A percentile compares a stretch with the other conserved stretches of the same genome.
These are phyloP conservation scores for Stemphylium lycopersici DNA, from an alignment of 2,329 filamentous ascomycete species.

Conservation along the genomic window DNA sequence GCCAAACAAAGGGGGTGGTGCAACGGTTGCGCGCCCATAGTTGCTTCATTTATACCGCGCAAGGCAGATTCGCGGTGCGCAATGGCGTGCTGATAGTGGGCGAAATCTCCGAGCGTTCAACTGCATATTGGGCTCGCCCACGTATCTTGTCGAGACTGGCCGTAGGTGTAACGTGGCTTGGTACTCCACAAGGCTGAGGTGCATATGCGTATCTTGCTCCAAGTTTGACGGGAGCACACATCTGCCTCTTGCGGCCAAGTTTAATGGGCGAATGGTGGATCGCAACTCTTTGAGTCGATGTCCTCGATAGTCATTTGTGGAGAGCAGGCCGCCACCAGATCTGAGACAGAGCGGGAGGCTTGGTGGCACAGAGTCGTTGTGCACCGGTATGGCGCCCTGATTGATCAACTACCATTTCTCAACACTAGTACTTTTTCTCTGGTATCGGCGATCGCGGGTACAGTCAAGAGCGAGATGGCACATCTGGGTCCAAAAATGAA, in stretches of 20 bases:
- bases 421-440: neutral
- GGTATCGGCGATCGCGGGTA: neutral
- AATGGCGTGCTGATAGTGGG: constrained; percentile 5
- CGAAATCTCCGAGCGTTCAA: constrained; percentile 18
- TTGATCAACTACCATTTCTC: neutral
- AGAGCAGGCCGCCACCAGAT: constrained; percentile 19
- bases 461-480: neutral
- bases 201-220: constrained; percentile 7
- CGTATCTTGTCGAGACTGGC: constrained; percentile 19
- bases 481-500: neutral
- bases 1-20: constrained; percentile 16
- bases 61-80: neutral
- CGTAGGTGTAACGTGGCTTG: constrained; percentile 19
- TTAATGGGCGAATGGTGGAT: constrained; percentile 4
- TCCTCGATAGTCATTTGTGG: constrained; percentile 8
- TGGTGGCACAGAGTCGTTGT: constrained; percentile 13
- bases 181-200: constrained; percentile 22
- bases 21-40: constrained; percentile 7
- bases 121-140: constrained; percentile 16
- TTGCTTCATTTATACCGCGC: neutral
- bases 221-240: constrained; percentile 3
- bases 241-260: neutral
- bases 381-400: neutral
- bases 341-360: constrained; percentile 23
- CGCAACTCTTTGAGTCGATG: neutral